Evolutionary conservation across 805 yeast species (phyloP).

Genomic region (Debaryomyces castellii): DNA sequence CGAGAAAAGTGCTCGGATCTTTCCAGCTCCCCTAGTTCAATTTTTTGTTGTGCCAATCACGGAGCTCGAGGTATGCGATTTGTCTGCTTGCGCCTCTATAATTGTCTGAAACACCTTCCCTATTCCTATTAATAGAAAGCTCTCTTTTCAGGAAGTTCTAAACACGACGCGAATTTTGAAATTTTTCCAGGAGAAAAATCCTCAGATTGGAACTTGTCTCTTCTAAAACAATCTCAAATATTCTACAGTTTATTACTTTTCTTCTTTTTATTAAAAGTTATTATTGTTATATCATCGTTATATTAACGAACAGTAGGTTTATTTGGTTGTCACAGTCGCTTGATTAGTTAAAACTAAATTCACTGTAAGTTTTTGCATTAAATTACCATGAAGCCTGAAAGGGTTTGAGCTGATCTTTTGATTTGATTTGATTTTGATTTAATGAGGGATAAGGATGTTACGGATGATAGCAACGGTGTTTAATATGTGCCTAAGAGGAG

Average conservation of each 20-base stretch:
- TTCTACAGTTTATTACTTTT: not conserved
- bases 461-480: not conserved
- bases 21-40: not conserved
- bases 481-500: not conserved
- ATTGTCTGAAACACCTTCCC: not conserved
- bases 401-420: not conserved
- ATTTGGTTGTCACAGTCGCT: slow-evolving; percentile 1
- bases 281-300: slow-evolving; percentile 1
- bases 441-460: not conserved
- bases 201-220: slow-evolving; percentile 1
- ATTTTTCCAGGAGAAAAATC: slow-evolving; percentile 2
- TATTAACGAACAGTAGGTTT: not conserved
- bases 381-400: not conserved
- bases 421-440: slow-evolving; percentile 1
- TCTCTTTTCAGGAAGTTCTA: not conserved
- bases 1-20: not conserved
- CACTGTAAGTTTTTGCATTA: not conserved
- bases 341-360: slow-evolving; percentile 2
- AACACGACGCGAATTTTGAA: slow-evolving; percentile 2
- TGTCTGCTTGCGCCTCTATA: slow-evolving; percentile 3
- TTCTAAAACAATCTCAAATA: not conserved
- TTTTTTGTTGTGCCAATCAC: not conserved
- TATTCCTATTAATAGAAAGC: not conserved
- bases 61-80: not conserved
- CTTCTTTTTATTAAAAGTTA: not conserved